Base-by-base conservation (phyloP, 2,329 filamentous ascomycete species). In the Pseudogymnoascus sp. region DNA sequence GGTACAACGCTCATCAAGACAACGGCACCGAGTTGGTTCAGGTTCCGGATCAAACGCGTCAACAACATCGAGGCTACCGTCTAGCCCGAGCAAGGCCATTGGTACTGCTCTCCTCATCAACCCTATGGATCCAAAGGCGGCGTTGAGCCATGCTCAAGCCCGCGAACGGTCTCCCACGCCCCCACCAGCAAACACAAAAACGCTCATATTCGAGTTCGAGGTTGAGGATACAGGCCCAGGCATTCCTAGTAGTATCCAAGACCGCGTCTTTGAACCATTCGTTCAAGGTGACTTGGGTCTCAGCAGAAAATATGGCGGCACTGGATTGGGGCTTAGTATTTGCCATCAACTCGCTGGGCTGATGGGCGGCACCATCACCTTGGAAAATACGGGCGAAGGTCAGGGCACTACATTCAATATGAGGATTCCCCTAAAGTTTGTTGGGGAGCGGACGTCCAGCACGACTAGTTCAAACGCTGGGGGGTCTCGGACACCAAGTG, bases 181-280 rank as follows among this genome's bases (percentile, higher is more conserved):
- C 1, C 79, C 88, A 9, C 86, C 87, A 2, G 67, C 78, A 0
- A 80, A 81, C 62, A 83, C 87, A 4, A 86, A 82, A 70, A 81
- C 83, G n/a, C 83, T 89, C 60, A 71, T 85, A 8, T 96, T 96
- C 67, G 89, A 95, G 69, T 96, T 96, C 63, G 89, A 95, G 70
- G 90, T 96, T 0, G 82, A 91, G 70, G 92, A 97, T 67, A 93
- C 87, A 0, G 92, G 92, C 0, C 92, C 91, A 0, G 92, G 92
- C 28, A 96, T 96, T 61, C 85, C 90, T 0, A 82, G 86, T 6
- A 77, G 87, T 65, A 83, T 95, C 73, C 90, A 92, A 67, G 79
- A 89, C 61, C 87, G 87, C 66, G 90, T 97, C 8, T 97, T 97
- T 71, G 92, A 96, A 72, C 92, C 92, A 0, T 97, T 97, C 70